Base-by-base conservation (phyloP, 192 early-diverging fungal species). In the Rhizophlyctis rosea region DNA sequence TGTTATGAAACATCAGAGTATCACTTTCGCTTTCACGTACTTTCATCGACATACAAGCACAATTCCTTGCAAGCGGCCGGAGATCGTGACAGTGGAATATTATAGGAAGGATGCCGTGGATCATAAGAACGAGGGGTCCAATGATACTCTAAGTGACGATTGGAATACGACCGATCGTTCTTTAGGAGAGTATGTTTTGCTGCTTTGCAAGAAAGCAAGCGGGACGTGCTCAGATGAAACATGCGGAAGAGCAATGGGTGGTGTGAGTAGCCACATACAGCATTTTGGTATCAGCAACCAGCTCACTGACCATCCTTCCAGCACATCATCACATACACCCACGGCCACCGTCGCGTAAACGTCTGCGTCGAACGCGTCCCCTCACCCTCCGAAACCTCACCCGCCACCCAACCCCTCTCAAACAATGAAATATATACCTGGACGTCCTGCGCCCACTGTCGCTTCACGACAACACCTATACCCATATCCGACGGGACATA, bases 321-420 rank as follows among this genome's bases (percentile, higher is more conserved):
- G 31, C 85, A 87, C 65, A 71, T 77, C 7, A 73, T 70, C 14
- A 76, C 84, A 0, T 86, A 80, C 35, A 81, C 81, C 2, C 81
- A 87, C 55, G 77, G 74, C n/a, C 52, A 65, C 23, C 69, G 64
- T 9, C 65, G 78, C 34, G 70, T 87, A 30, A 82, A 73, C 39
- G 74, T 86, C 4, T 69, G 57, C 3, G 39, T 79, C 51, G 73
- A 75, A 57, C 48, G 32, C 3, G 56, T 54, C 4, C n/a, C n/a
- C n/a, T n/a, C n/a, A n/a, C n/a, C n/a, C n/a, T n/a, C n/a, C n/a
- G n/a, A n/a, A n/a, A n/a, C n/a, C n/a, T n/a, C n/a, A n/a, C n/a
- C n/a, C n/a, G n/a, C n/a, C n/a, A 61, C 64, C 5, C 57, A 57
- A 14, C 44, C 55, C 21, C 48, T 61, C 3, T 61, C 56, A 1